phyloP scores from a whole-genome alignment of 169 alveolate genomes.

The Plasmodium berghei region DNA sequence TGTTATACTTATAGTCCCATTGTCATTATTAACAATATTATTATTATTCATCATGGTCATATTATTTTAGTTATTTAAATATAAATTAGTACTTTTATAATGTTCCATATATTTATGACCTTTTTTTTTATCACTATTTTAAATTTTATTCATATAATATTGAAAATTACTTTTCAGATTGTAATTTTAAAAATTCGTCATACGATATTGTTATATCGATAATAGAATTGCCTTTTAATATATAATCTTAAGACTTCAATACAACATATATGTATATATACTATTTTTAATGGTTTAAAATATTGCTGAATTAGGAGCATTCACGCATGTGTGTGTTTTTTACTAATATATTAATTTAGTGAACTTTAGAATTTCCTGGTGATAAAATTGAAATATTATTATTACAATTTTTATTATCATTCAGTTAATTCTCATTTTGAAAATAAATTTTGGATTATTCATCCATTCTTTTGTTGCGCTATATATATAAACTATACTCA shows the following conservation, averaged over 20 bases:
- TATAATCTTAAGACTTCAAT: too few species aligned
- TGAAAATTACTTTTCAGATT: slow-evolving; percentile 7
- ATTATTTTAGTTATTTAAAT: not conserved
- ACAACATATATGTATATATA: too few species aligned
- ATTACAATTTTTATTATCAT: slow-evolving; percentile 9
- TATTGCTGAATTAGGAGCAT: not conserved
- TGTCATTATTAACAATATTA: not conserved
- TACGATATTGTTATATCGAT: not conserved
- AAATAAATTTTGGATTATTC: not conserved
- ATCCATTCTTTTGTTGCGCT: slow-evolving; percentile 3
- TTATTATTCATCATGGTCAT: not conserved
- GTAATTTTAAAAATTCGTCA: slow-evolving; percentile 28
- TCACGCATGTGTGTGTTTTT: not conserved
- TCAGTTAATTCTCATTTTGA: slow-evolving; percentile 28
- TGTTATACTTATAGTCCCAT: slow-evolving; percentile 53
- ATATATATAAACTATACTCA: too few species aligned
- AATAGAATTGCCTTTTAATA: not conserved
- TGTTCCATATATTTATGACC: not conserved
- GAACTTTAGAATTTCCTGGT: slow-evolving; percentile 16
- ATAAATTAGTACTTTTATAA: not conserved
- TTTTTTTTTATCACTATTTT: not conserved
- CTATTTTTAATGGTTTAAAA: too few species aligned
- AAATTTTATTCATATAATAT: slow-evolving; percentile 31
- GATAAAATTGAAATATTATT: slow-evolving; percentile 7
- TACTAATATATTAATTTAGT: slow-evolving; percentile 18